Percentiles rank a stretch among this genome's conserved stretches.
These are phyloP conservation scores for Backusella psychrophila DNA, from an alignment of 192 early-diverging fungal genomes.

Conservation along the genomic window DNA sequence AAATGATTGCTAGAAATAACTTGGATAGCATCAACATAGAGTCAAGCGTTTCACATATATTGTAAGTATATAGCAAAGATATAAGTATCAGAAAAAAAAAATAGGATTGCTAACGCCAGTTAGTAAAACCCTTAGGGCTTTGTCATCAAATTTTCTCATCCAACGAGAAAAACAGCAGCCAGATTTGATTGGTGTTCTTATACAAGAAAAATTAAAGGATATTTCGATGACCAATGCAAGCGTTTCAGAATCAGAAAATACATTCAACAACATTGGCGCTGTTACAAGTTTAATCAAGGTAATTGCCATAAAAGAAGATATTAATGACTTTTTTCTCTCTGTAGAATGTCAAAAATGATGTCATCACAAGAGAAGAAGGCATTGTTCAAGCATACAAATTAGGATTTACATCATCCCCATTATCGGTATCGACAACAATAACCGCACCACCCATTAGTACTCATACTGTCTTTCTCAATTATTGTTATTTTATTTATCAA, in stretches of 20 bases:
- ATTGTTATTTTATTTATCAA: too few species aligned
- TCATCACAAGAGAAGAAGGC: conserved; percentile 8
- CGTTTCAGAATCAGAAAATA: too few species aligned
- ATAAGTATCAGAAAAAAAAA: conserved; percentile 6
- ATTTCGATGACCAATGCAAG: too few species aligned
- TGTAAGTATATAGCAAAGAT: conserved; percentile 9
- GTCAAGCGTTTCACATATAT: conserved; percentile 5
- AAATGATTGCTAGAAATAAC: conserved; percentile 4
- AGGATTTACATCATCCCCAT: conserved; percentile 1
- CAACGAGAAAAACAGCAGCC: too few species aligned
- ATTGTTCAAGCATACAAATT: conserved; percentile 4
- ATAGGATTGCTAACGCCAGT: conserved; percentile 9
- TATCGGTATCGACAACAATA: conserved; percentile 1
- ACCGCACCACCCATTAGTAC: conserved; percentile 4
- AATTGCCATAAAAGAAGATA: conserved; percentile 4
- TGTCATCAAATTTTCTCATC: neutral
- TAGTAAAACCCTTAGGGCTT: neutral
- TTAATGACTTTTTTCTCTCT: conserved; percentile 9
- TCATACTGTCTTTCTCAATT: neutral
- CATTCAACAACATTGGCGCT: too few species aligned
- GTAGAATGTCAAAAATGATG: conserved; percentile 10
- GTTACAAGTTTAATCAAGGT: neutral
- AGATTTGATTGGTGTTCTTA: too few species aligned
- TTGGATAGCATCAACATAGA: conserved; percentile 6
- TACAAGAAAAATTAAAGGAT: too few species aligned